These are phyloP conservation scores for Tetratostichococcus sp. DNA, from an alignment of 139 green algal species.

Conservation along the genomic window DNA sequence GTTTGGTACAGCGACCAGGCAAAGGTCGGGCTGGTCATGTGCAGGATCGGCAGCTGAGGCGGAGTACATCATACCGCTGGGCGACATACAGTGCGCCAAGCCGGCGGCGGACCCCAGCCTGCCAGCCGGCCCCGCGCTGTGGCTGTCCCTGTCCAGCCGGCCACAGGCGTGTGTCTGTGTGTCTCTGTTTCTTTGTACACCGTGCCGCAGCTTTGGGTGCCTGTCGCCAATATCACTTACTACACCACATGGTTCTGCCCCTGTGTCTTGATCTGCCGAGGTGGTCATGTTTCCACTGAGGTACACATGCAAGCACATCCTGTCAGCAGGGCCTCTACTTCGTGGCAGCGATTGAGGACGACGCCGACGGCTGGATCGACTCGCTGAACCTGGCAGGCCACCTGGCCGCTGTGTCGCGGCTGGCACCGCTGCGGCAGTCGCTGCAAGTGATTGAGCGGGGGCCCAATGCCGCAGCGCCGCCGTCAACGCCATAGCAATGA, in stretches of 20 bases:
- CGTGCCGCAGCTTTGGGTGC: no score
- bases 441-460: background rate
- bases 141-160: constrained; percentile 36
- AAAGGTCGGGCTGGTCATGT: background rate
- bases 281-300: no score
- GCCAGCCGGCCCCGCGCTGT: constrained; percentile 53
- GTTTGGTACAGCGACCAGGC: no score
- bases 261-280: no score
- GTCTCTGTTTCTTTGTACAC: no score
- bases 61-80: constrained; percentile 34
- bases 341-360: constrained; percentile 53
- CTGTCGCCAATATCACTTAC: no score
- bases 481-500: no score
- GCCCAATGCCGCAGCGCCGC: no score
- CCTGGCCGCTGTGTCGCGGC: background rate
- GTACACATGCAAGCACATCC: no score
- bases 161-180: background rate
- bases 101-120: constrained; percentile 57
- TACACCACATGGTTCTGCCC: no score
- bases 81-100: constrained; percentile 38
- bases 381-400: constrained; percentile 8
- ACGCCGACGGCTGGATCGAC: constrained; percentile 69
- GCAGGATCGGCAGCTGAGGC: constrained; percentile 17
- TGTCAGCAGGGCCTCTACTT: constrained; percentile 50
- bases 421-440: background rate